A percentile compares a stretch with the other conserved stretches of the same genome.
Evolutionary conservation across 148 eudicot species (phyloP).

Genomic region (Rhododendron vialii): DNA sequence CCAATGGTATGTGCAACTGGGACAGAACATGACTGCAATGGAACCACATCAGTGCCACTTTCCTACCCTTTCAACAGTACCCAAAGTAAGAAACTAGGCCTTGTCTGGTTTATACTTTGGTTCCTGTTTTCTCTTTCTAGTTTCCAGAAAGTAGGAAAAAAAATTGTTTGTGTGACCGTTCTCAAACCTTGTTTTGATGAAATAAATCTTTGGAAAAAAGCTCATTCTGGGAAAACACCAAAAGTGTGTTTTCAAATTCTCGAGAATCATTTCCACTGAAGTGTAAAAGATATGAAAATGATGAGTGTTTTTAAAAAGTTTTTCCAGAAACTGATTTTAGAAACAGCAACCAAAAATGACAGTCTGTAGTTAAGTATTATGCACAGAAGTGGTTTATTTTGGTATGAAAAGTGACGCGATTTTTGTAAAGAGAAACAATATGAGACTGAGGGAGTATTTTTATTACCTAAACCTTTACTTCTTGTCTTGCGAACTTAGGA

Average conservation of each 20-base stretch:
- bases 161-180: background rate
- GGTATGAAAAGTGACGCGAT: background rate
- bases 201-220: background rate
- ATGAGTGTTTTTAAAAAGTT: background rate
- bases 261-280: background rate
- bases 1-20: slow-evolving; percentile 75
- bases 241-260: background rate
- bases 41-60: slow-evolving; percentile 66
- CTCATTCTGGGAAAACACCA: background rate
- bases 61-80: slow-evolving; percentile 53
- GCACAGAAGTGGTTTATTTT: background rate
- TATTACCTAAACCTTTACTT: background rate
- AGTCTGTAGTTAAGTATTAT: background rate
- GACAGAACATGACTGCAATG: slow-evolving; percentile 65
- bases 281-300: background rate
- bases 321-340: background rate
- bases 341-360: background rate
- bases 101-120: background rate
- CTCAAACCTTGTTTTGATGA: background rate
- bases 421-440: background rate
- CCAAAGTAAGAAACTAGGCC: slow-evolving; percentile 44
- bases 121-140: background rate
- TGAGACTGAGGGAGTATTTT: background rate
- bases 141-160: background rate
- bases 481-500: background rate